Percentiles rank a stretch among this genome's conserved stretches.
Conservation (phyloP, 1,284 basidiomycete species). For the Ustanciosporium gigantosporum region DNA sequence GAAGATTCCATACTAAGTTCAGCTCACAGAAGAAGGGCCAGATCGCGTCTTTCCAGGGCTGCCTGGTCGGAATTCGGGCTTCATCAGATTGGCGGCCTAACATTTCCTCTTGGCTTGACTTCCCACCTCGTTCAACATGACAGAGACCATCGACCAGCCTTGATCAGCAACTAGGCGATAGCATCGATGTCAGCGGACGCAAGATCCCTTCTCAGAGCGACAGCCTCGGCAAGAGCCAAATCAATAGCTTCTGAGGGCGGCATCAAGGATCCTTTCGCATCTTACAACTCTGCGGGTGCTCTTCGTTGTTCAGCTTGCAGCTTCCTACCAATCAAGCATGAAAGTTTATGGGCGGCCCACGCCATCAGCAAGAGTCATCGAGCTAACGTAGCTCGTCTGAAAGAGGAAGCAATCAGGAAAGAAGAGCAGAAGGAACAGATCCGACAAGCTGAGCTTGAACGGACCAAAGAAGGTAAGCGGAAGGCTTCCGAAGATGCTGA, state of each 20-base stretch:
- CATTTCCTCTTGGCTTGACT: too few species aligned
- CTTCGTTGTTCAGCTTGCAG: conserved; percentile 48
- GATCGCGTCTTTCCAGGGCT: too few species aligned
- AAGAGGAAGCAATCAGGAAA: conserved; percentile 7
- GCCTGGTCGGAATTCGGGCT: too few species aligned
- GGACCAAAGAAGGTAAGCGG: conserved; percentile 33
- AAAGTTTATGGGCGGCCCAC: conserved; percentile 45
- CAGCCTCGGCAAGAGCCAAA: conserved; percentile 25
- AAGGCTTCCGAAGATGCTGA: conserved; percentile 13
- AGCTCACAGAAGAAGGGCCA: too few species aligned
- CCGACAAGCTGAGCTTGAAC: conserved; percentile 10
- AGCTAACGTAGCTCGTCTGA: conserved; percentile 12
- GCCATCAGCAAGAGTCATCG: conserved; percentile 43
- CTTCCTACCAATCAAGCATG: conserved; percentile 45
- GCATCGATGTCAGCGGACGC: conserved; percentile 17
- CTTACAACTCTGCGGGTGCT: conserved; percentile 28
- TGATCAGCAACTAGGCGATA: neutral
- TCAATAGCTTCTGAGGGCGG: conserved; percentile 1
- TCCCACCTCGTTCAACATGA: too few species aligned
- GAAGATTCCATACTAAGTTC: too few species aligned
- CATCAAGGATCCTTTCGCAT: conserved; percentile 40
- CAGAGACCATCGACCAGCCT: too few species aligned
- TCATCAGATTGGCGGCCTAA: too few species aligned
- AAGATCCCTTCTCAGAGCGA: conserved; percentile 35
- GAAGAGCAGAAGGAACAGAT: conserved; percentile 1